A percentile compares a stretch with the other conserved stretches of the same genome.
Conservation (phyloP, 78 protist species). For the Chrysochromulina parva region DNA sequence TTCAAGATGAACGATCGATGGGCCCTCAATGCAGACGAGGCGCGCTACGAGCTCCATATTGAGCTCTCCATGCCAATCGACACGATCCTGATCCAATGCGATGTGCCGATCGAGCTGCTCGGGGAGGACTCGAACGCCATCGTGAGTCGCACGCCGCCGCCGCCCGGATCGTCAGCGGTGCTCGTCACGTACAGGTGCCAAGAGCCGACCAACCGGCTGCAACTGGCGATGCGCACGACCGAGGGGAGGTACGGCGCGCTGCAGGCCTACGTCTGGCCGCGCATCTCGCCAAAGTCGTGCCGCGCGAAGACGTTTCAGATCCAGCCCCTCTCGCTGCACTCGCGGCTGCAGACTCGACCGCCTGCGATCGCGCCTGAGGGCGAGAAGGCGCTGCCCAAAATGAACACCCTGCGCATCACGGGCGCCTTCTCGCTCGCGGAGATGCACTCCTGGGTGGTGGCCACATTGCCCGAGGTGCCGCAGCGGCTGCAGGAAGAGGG, state of each 20-base stretch:
- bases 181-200: constrained; percentile 34
- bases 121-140: constrained; percentile 25
- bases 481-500: background rate
- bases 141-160: background rate
- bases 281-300: constrained; percentile 20
- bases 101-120: constrained; percentile 33
- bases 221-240: constrained; percentile 30
- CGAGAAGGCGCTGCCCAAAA: background rate
- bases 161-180: background rate
- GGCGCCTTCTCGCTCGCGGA: constrained; percentile 43
- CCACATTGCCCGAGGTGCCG: constrained; percentile 42
- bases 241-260: constrained; percentile 57
- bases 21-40: background rate
- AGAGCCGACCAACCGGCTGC: background rate
- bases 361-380: background rate
- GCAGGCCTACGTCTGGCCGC: constrained; percentile 40
- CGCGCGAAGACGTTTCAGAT: background rate
- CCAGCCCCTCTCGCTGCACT: constrained; percentile 47
- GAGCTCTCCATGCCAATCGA: constrained; percentile 33
- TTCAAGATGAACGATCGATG: constrained; percentile 26
- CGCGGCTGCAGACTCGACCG: background rate
- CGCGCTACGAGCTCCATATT: background rate
- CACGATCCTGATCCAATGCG: constrained; percentile 1
- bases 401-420: background rate
- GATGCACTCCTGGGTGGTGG: constrained; percentile 44